Conservation (phyloP, 352 stramenopile species). For the Phytopythium aichiense region DNA sequence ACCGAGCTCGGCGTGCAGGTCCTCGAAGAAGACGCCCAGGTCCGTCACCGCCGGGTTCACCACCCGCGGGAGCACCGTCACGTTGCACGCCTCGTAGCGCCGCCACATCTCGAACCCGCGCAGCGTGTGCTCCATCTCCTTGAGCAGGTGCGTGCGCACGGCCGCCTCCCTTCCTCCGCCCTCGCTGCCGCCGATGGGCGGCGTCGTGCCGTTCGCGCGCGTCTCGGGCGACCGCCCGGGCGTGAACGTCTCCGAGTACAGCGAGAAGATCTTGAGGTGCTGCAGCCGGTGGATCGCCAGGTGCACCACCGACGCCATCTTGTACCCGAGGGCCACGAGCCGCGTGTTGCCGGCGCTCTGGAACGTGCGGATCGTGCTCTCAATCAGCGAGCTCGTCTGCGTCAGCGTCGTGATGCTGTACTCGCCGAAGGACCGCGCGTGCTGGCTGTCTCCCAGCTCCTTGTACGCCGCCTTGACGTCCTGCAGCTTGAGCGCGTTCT, state of each 20-base stretch:
- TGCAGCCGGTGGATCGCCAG: constrained; percentile 80
- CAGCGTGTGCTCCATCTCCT: constrained; percentile 84
- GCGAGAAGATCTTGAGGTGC: constrained; percentile 70
- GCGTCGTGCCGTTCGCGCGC: constrained; percentile 64
- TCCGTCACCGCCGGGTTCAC: constrained; percentile 73
- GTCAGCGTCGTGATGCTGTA: constrained; percentile 64
- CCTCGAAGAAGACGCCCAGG: constrained; percentile 63
- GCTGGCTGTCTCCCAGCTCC: constrained; percentile 55
- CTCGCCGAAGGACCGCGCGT: constrained; percentile 56
- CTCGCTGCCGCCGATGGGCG: constrained; percentile 50
- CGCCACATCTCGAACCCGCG: constrained; percentile 87
- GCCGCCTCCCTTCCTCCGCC: constrained; percentile 62
- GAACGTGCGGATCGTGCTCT: constrained; percentile 69
- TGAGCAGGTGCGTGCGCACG: constrained; percentile 64
- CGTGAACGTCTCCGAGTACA: constrained; percentile 80
- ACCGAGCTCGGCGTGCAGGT: constrained; percentile 58
- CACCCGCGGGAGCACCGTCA: constrained; percentile 69
- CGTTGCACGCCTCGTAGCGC: constrained; percentile 67
- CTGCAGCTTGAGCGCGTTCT: constrained; percentile 72
- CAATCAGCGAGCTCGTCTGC: constrained; percentile 76
- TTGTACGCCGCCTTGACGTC: constrained; percentile 82
- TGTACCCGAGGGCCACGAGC: constrained; percentile 78
- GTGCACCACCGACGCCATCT: constrained; percentile 74
- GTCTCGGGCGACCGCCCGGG: constrained; percentile 72
- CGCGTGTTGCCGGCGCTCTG: constrained; percentile 53